Evolutionary conservation across 2,329 filamentous ascomycete species (phyloP).

Genomic region (Sphaerulina populicola): DNA sequence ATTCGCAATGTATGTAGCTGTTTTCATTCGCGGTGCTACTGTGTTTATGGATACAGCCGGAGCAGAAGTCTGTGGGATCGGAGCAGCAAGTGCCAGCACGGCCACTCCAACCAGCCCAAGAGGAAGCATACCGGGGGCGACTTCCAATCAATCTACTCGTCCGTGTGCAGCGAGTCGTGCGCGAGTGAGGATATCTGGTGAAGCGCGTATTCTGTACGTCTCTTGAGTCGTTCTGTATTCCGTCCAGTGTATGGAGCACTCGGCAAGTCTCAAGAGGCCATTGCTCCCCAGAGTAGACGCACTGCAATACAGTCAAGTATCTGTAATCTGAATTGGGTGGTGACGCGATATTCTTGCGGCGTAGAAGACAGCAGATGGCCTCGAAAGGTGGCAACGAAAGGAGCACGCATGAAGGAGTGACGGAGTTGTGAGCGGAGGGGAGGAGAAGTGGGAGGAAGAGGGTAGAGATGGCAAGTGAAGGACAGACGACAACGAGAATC

Average conservation of each 20-base stretch:
- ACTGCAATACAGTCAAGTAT: neutral
- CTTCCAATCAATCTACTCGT: neutral
- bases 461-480: neutral
- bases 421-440: neutral
- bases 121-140: neutral
- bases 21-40: constrained; percentile 14
- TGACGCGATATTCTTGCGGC: neutral
- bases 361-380: neutral
- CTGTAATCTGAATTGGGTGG: neutral
- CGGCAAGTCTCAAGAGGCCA: too few relatives aligned
- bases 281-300: neutral
- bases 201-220: neutral
- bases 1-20: constrained; percentile 16
- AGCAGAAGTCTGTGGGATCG: neutral
- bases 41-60: neutral
- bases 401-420: neutral
- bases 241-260: neutral
- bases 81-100: constrained; percentile 12
- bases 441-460: neutral
- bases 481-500: neutral
- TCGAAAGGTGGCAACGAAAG: neutral
- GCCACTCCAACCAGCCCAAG: neutral
- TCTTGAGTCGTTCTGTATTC: neutral
- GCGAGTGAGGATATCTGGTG: neutral
- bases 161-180: neutral